A percentile compares a stretch with the other conserved stretches of the same genome.
Evolutionary conservation across 768 basidiomycete species (phyloP).

Genomic region (Pulveroboletus frians): DNA sequence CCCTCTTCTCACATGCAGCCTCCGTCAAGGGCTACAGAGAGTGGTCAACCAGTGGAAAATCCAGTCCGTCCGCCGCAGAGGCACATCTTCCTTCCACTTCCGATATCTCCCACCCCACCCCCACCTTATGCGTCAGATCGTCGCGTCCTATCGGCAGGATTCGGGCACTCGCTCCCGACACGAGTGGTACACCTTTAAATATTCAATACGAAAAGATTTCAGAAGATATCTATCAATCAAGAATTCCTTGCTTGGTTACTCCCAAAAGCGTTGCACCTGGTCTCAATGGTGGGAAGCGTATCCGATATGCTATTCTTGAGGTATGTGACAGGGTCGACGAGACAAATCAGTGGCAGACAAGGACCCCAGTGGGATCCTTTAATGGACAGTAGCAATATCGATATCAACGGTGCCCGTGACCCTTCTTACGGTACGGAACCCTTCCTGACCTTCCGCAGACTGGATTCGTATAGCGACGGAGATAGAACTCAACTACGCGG

Average conservation of each 20-base stretch:
- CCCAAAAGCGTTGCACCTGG: constrained; percentile 63
- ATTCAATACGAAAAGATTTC: constrained; percentile 43
- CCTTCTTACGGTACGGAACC: background rate
- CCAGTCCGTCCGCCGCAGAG: constrained; percentile 37
- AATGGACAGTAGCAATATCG: constrained; percentile 86
- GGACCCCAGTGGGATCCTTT: constrained; percentile 71
- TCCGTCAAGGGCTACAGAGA: constrained; percentile 76
- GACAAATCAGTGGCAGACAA: constrained; percentile 1
- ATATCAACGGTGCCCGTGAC: constrained; percentile 57
- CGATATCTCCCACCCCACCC: constrained; percentile 19
- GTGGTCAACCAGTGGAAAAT: constrained; percentile 66
- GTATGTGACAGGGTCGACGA: constrained; percentile 34
- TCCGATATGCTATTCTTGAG: constrained; percentile 83
- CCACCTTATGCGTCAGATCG: constrained; percentile 59
- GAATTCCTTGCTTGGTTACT: constrained; percentile 72
- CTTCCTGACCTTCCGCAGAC: constrained; percentile 41
- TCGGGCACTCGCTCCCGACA: constrained; percentile 31
- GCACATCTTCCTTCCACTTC: background rate
- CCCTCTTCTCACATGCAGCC: constrained; percentile 73
- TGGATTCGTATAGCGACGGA: constrained; percentile 90
- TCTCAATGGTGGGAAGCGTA: constrained; percentile 59
- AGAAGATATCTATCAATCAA: constrained; percentile 65
- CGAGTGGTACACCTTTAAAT: constrained; percentile 24
- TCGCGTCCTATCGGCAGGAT: constrained; percentile 58
- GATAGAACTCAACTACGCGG: constrained; percentile 84